Evolutionary conservation across 768 basidiomycete species (phyloP).

Genomic region (Mycena amicta): DNA sequence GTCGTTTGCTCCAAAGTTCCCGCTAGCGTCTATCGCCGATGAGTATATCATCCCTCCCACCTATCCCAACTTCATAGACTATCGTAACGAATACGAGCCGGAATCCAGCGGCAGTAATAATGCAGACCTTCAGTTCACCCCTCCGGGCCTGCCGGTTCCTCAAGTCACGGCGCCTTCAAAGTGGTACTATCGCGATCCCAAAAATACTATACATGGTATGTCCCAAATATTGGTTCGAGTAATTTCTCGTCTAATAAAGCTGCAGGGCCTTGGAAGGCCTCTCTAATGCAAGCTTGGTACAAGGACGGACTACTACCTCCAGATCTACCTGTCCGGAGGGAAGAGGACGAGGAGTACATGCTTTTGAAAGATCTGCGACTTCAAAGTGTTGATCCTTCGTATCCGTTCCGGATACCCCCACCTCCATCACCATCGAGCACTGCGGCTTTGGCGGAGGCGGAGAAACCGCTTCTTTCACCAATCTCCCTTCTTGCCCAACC

Average conservation of each 20-base stretch:
- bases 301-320: constrained; percentile 82
- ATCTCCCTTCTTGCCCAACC: constrained; percentile 81
- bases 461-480: constrained; percentile 66
- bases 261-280: constrained; percentile 84
- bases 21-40: constrained; percentile 85
- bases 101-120: constrained; percentile 44
- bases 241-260: constrained; percentile 10
- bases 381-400: constrained; percentile 79
- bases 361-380: constrained; percentile 74
- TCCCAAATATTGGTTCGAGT: constrained; percentile 5
- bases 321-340: constrained; percentile 78
- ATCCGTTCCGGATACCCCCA: constrained; percentile 66
- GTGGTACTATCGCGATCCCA: constrained; percentile 88
- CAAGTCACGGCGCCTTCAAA: constrained; percentile 64
- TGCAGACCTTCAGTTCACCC: constrained; percentile 67
- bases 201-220: constrained; percentile 76
- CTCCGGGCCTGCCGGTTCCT: constrained; percentile 79
- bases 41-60: constrained; percentile 92
- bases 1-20: constrained; percentile 81
- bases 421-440: constrained; percentile 34
- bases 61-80: constrained; percentile 76
- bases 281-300: constrained; percentile 88
- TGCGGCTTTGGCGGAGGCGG: constrained; percentile 28
- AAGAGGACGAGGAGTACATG: constrained; percentile 70
- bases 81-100: constrained; percentile 65